Evolutionary conservation across 2,329 filamentous ascomycete genomes (phyloP).

Genomic region (Aspergillus melleus): DNA sequence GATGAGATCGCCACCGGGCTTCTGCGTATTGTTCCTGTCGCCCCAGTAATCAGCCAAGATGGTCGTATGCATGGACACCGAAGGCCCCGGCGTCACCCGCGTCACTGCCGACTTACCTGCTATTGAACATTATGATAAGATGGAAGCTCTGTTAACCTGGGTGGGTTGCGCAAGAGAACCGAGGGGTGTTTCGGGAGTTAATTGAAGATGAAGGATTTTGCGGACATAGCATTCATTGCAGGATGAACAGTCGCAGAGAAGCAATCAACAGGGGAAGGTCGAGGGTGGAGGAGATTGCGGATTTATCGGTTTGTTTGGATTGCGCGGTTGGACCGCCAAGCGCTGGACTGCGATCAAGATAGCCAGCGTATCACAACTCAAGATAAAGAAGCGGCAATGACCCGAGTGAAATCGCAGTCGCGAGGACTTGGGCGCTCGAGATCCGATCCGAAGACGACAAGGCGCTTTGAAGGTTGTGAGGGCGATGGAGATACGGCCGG

Average conservation of each 20-base stretch:
- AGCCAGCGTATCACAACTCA: not conserved
- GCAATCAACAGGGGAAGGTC: not conserved
- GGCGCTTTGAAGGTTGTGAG: not conserved
- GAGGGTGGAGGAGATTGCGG: not conserved
- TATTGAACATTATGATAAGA: slow-evolving; percentile 45
- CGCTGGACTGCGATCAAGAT: slow-evolving; percentile 1
- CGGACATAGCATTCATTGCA: not conserved
- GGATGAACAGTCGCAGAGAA: not conserved
- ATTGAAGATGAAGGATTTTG: not conserved
- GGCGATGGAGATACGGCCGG: not conserved
- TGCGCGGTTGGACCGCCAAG: not conserved
- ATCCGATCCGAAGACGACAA: not conserved
- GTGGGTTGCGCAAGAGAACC: not conserved
- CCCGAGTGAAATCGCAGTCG: slow-evolving; percentile 5
- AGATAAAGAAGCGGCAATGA: not conserved
- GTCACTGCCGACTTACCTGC: slow-evolving; percentile 42
- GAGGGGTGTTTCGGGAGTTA: not conserved
- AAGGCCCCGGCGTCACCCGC: not conserved
- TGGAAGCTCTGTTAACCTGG: not conserved
- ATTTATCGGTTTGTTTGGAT: not conserved
- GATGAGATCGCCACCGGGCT: slow-evolving; percentile 82
- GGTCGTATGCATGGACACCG: not conserved
- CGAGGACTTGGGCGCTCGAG: not conserved
- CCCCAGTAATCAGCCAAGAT: not conserved
- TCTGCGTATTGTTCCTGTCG: slow-evolving; percentile 72